Percentiles rank a stretch among this genome's conserved stretches.
These are phyloP conservation scores for Pseudomassariella vexata DNA, from an alignment of 2,329 filamentous ascomycete genomes.

Conservation along the genomic window DNA sequence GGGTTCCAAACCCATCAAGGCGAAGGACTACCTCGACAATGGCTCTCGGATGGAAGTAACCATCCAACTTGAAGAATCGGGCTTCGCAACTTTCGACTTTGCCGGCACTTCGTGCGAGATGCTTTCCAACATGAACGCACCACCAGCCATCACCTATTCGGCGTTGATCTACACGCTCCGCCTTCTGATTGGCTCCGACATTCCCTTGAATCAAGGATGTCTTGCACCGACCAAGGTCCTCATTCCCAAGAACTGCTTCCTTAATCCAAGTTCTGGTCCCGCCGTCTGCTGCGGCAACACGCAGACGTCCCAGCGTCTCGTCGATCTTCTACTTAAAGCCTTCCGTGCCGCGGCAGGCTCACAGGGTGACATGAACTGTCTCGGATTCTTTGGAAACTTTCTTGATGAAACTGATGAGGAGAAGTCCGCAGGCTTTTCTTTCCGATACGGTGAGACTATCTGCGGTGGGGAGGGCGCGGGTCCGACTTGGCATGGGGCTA, in stretches of 20 bases:
- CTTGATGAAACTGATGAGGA: conserved; percentile 10
- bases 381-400: conserved; percentile 55
- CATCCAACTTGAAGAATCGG: conserved; percentile 57
- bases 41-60: conserved; percentile 20
- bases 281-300: conserved; percentile 19
- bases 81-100: conserved; percentile 58
- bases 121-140: conserved; percentile 23
- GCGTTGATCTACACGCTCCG: conserved; percentile 31
- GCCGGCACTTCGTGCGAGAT: conserved; percentile 47
- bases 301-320: conserved; percentile 15
- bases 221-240: conserved; percentile 29
- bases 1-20: conserved; percentile 47
- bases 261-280: conserved; percentile 21
- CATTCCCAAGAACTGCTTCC: conserved; percentile 22
- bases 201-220: conserved; percentile 72
- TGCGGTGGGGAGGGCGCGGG: conserved; percentile 66
- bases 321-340: conserved; percentile 13
- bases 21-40: conserved; percentile 72
- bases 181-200: conserved; percentile 65
- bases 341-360: conserved; percentile 49
- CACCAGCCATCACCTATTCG: conserved; percentile 24
- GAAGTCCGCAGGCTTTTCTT: conserved; percentile 47
- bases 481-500: conserved; percentile 60
- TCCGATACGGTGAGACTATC: conserved; percentile 75
- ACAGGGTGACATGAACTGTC: conserved; percentile 78